These are phyloP conservation scores for Aspergillus neoniger DNA, from an alignment of 2,329 filamentous ascomycete species.

Conservation along the genomic window DNA sequence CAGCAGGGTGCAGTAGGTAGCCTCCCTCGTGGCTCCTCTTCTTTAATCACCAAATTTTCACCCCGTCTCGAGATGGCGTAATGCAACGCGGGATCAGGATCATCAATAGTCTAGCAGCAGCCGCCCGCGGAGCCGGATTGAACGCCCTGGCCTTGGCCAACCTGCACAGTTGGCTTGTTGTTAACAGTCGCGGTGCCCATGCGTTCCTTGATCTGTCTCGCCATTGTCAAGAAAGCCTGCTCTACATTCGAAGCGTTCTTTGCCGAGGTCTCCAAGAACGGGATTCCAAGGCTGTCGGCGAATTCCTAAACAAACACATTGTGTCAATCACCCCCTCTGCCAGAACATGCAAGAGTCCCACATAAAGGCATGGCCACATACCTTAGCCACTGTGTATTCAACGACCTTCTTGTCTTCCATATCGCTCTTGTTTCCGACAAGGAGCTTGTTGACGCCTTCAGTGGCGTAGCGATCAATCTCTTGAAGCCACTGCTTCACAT, in stretches of 20 bases:
- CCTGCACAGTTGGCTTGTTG: slow-evolving; percentile 97
- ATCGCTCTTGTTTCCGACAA: slow-evolving; percentile 99
- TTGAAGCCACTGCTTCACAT: slow-evolving; percentile 99
- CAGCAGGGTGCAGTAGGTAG: slow-evolving; percentile 5
- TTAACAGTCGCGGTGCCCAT: slow-evolving; percentile 98
- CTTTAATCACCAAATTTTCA: slow-evolving; percentile 5
- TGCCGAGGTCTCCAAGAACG: slow-evolving; percentile 98
- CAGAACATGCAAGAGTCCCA: background rate
- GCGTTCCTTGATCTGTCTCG: slow-evolving; percentile 98
- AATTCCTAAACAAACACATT: slow-evolving; percentile 70
- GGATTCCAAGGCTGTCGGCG: slow-evolving; percentile 96
- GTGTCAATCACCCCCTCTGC: slow-evolving; percentile 7
- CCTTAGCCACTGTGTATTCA: slow-evolving; percentile 99
- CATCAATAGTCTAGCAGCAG: slow-evolving; percentile 72
- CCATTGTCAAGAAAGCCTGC: slow-evolving; percentile 99
- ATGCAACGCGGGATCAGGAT: slow-evolving; percentile 25
- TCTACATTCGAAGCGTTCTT: slow-evolving; percentile 99
- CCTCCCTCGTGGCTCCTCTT: slow-evolving; percentile 4
- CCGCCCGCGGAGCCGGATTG: slow-evolving; percentile 80
- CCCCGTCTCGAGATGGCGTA: slow-evolving; percentile 9
- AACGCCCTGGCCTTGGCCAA: slow-evolving; percentile 91
- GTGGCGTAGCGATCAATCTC: slow-evolving; percentile 99
- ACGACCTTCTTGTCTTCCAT: slow-evolving; percentile 99
- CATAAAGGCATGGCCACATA: slow-evolving; percentile 48
- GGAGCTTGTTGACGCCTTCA: slow-evolving; percentile 98